A percentile compares a stretch with the other conserved stretches of the same genome.
Conservation (phyloP, 805 yeast species). For the Metschnikowia sp. region DNA sequence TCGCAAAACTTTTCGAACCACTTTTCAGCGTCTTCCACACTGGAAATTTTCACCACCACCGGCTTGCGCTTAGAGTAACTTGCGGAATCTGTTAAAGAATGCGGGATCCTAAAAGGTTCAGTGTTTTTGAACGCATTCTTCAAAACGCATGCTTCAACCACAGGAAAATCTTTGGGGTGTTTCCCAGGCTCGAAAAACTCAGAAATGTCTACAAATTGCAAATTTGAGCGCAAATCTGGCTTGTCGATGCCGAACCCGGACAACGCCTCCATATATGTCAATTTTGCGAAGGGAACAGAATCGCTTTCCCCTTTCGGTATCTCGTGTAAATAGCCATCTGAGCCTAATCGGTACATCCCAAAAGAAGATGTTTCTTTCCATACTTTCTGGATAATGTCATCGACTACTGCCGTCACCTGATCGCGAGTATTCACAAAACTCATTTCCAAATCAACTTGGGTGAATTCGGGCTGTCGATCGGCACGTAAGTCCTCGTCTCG, state of each 20-base stretch:
- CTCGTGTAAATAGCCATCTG: constrained; percentile 27
- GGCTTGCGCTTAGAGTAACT: constrained; percentile 61
- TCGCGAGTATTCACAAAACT: constrained; percentile 68
- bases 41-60: constrained; percentile 47
- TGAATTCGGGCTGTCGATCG: constrained; percentile 96
- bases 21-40: constrained; percentile 31
- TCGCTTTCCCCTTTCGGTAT: background rate
- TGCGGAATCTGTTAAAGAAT: constrained; percentile 33
- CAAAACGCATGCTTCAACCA: constrained; percentile 71
- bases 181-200: constrained; percentile 30
- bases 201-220: constrained; percentile 51
- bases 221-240: constrained; percentile 76
- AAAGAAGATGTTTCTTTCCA: constrained; percentile 51
- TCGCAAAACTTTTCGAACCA: constrained; percentile 46
- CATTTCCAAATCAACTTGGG: constrained; percentile 96
- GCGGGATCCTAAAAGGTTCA: constrained; percentile 31
- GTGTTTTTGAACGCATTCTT: constrained; percentile 41
- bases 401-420: constrained; percentile 62
- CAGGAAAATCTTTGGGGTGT: constrained; percentile 48
- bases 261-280: constrained; percentile 70
- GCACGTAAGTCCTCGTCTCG: constrained; percentile 93
- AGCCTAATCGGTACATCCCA: constrained; percentile 37
- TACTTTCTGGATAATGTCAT: constrained; percentile 47
- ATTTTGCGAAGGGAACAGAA: constrained; percentile 26
- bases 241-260: constrained; percentile 84